Evolutionary conservation across 345 rosid genomes (phyloP).

Genomic region (Ceriops zippeliana): DNA sequence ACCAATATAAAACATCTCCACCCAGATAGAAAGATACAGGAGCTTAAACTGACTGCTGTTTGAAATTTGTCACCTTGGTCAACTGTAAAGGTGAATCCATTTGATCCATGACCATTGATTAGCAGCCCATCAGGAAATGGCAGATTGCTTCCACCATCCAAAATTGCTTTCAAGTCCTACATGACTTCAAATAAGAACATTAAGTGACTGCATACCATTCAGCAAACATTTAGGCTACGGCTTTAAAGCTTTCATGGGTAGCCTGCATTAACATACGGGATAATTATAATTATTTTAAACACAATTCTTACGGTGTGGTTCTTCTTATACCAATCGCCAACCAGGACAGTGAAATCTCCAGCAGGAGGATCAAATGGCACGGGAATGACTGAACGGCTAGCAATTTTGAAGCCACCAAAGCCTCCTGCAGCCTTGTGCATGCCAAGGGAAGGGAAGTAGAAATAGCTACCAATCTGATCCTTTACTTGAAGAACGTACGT

Average conservation of each 20-base stretch:
- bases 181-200: slow-evolving; percentile 8
- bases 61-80: slow-evolving; percentile 46
- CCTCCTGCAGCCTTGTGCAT: slow-evolving; percentile 88
- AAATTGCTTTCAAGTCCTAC: slow-evolving; percentile 55
- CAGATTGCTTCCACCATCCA: slow-evolving; percentile 52
- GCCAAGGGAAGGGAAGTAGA: slow-evolving; percentile 76
- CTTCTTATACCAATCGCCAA: slow-evolving; percentile 75
- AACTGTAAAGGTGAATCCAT: slow-evolving; percentile 47
- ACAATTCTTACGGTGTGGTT: slow-evolving; percentile 51
- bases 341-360: slow-evolving; percentile 60
- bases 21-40: neutral
- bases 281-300: neutral
- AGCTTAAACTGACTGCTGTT: no score
- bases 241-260: no score
- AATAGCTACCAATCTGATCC: slow-evolving; percentile 84
- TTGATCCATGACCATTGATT: slow-evolving; percentile 58
- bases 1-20: neutral
- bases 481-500: slow-evolving; percentile 70
- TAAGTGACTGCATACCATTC: neutral
- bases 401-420: slow-evolving; percentile 60
- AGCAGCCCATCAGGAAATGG: slow-evolving; percentile 64
- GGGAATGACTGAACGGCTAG: slow-evolving; percentile 70
- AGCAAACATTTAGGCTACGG: neutral
- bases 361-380: slow-evolving; percentile 73
- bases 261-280: no score